These are phyloP conservation scores for Teratosphaeria nubilosa DNA, from an alignment of 2,329 filamentous ascomycete genomes.

Conservation along the genomic window DNA sequence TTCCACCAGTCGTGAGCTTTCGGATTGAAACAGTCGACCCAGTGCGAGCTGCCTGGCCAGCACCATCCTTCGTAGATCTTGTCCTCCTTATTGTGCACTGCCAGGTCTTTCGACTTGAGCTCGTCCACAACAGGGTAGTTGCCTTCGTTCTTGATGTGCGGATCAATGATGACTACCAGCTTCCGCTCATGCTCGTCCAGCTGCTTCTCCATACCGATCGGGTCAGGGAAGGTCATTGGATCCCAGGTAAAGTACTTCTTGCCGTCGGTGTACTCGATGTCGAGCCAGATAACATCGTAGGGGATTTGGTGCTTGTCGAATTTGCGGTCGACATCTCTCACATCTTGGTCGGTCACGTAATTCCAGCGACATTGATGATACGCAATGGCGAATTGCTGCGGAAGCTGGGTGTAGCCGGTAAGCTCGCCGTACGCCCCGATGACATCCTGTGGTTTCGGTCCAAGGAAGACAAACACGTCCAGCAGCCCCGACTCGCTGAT, in stretches of 20 bases:
- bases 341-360: conserved; percentile 93
- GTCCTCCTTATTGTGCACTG: conserved; percentile 80
- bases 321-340: conserved; percentile 90
- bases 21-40: conserved; percentile 95
- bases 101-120: conserved; percentile 72
- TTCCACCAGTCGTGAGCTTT: conserved; percentile 87
- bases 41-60: conserved; percentile 94
- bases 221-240: conserved; percentile 74
- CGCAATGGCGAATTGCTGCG: conserved; percentile 81
- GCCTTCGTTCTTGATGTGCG: conserved; percentile 89
- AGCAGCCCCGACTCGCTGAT: conserved; percentile 84
- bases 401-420: conserved; percentile 83
- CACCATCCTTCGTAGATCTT: conserved; percentile 94
- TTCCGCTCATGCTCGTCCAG: conserved; percentile 78
- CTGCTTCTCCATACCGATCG: conserved; percentile 77
- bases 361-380: conserved; percentile 99
- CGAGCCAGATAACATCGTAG: conserved; percentile 98
- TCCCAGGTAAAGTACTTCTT: conserved; percentile 99
- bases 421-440: conserved; percentile 76
- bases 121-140: conserved; percentile 69
- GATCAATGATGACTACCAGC: conserved; percentile 89
- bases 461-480: conserved; percentile 90
- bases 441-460: conserved; percentile 73
- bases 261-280: conserved; percentile 93
- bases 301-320: conserved; percentile 94